Evolutionary conservation across 2,329 filamentous ascomycete species (phyloP), one percentile per base, ranked within the genome.

Genomic region (Penicillium polonicum): DNA sequence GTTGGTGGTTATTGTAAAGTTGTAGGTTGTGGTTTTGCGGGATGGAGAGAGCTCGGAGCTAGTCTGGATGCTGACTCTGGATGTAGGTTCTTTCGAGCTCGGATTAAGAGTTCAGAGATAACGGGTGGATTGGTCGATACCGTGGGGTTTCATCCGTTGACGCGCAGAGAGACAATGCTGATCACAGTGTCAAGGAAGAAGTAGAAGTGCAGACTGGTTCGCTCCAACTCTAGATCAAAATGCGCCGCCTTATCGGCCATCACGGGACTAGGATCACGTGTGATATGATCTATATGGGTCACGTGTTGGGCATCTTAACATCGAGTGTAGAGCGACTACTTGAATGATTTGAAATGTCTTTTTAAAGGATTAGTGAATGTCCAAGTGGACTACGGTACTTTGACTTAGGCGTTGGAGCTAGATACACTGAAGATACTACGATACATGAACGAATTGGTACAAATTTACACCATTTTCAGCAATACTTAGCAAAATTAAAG

Each of bases 231-330:
- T 21, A n/a, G n/a, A 49, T 33, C 27, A 50, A 50, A 43, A 50
- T 55, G 52, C 52, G 38, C 19, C 52, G 15, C 19, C 52, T 55
- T 55, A 55, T 55, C 52, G 29, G n/a, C 5, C 17, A 42, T 55
- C 52, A 55, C 52, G 52, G 36, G 45, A 50, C 19, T 8, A 0
- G 2, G 1, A 10, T 55, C 53, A 55, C 39, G 53, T 55, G 52
- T 8, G 52, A 50, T 50, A 27, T 8, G 1, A 27, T 19, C 17
- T 29, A 25, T n/a, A n/a, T n/a, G 1, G 10, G 39, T 52, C 36
- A 27, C 27, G 19, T 33, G 42, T 0, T 8, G 8, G 1, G 1
- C 7, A 25, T 8, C n/a, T 39, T 21, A 0, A 12, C 3, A 12
- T 31, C 10, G 10, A 5, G 10, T 13, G 29, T 12, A 5, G 13